These are phyloP conservation scores for Claviceps fusiformis DNA, from an alignment of 2,329 filamentous ascomycete species.

Conservation along the genomic window DNA sequence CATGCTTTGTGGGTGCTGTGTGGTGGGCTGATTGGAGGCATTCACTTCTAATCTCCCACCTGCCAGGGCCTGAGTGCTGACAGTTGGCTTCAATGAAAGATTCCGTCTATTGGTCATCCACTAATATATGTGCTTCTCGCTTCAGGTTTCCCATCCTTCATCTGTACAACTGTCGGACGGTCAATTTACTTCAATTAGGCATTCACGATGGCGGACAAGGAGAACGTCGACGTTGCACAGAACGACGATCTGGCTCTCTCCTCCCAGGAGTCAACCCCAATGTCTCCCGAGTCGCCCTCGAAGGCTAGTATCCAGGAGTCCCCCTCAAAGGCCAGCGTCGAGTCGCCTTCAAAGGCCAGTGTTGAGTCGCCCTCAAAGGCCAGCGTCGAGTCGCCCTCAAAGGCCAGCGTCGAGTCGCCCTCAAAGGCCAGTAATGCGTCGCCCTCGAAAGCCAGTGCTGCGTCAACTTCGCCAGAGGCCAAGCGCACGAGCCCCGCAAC, in stretches of 20 bases:
- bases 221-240: slow-evolving; percentile 31
- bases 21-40: neutral
- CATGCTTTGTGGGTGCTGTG: neutral
- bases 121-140: neutral
- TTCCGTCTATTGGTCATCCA: neutral
- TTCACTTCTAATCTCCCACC: neutral
- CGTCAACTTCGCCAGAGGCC: slow-evolving; percentile 10
- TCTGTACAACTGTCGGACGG: neutral
- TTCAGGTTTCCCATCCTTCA: neutral
- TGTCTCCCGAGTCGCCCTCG: slow-evolving; percentile 13
- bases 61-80: neutral
- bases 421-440: slow-evolving; percentile 19
- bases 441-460: neutral
- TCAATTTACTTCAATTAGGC: neutral
- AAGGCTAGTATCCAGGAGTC: slow-evolving; percentile 3
- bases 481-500: slow-evolving; percentile 24
- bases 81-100: neutral
- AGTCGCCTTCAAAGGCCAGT: neutral
- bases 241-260: slow-evolving; percentile 24
- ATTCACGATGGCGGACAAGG: slow-evolving; percentile 32
- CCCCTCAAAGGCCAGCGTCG: neutral
- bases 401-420: slow-evolving; percentile 12
- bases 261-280: slow-evolving; percentile 16
- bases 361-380: neutral
- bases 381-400: neutral